Evolutionary conservation across 1,284 basidiomycete genomes (phyloP), one percentile per base, ranked within the genome.

Genomic region (Caloboletus firmus): DNA sequence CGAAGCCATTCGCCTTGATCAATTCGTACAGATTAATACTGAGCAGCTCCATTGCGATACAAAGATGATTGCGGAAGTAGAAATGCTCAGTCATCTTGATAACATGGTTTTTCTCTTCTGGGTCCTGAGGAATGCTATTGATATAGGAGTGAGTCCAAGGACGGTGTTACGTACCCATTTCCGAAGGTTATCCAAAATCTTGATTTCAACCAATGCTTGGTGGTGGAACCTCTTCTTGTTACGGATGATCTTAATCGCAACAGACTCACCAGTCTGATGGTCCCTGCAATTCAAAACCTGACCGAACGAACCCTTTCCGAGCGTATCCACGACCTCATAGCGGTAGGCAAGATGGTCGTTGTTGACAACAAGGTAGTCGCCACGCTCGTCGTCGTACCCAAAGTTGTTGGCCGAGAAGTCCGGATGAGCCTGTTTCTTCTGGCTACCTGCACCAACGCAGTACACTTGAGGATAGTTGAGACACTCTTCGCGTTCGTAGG

Each of bases 151-250:
- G 31, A 24, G 11, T 13, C 36, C 55, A 49, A 50, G 31, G 35
- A 45, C 44, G n/a, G 15, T 5, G 75, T 18, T 31, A 53, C 86
- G 54, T 64, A 93, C 93, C 95, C 96, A 98, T 87, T 96, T 94
- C 45, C 91, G 85, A 63, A 99, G 78, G 69, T 93, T 98, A 68
- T 98, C 93, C 56, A 99, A 77, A 58, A 99, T 98, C 75, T 98
- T 98, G 73, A 99, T 97, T 76, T 99, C 97, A 20, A 99, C 96
- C 34, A 99, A 74, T 5, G 97, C 97, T 73, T 99, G 97, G 65
- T 98, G 93, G 71, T 99, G 96, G 80, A 99, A 99, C 42, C 97
- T 82, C 75, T 98, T 98, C 82, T 98, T 99, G 79, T 99, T 99
- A 36, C 97, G 86, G 64, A 99, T 99, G 62, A 99, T 97, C 80